Evolutionary conservation across 2,329 filamentous ascomycete species (phyloP).

Genomic region (Ophiosphaerella korrae): DNA sequence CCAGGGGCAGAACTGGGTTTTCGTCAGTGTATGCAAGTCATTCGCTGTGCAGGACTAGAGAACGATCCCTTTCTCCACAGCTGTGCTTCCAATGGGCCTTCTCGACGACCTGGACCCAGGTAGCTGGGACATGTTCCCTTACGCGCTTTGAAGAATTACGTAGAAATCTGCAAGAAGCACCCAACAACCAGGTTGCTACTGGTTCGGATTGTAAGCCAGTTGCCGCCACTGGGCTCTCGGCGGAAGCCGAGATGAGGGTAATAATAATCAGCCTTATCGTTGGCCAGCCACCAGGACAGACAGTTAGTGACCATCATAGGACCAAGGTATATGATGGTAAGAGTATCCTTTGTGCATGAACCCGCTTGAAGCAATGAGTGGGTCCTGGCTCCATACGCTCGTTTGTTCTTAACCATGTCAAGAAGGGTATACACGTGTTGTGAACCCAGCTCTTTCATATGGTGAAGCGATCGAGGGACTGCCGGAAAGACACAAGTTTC

Average conservation of each 20-base stretch:
- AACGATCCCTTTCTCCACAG: slow-evolving; percentile 32
- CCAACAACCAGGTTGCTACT: slow-evolving; percentile 37
- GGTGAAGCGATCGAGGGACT: background rate
- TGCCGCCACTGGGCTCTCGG: slow-evolving; percentile 27
- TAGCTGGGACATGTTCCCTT: slow-evolving; percentile 36
- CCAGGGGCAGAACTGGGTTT: slow-evolving; percentile 2
- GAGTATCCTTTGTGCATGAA: background rate
- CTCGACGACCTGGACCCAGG: slow-evolving; percentile 31
- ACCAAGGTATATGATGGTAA: background rate
- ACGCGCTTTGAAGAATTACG: slow-evolving; percentile 27
- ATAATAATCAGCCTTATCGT: slow-evolving; percentile 13
- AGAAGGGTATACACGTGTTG: background rate
- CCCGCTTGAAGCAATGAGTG: background rate
- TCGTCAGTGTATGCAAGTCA: slow-evolving; percentile 36
- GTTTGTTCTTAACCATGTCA: background rate
- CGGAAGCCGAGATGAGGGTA: slow-evolving; percentile 28
- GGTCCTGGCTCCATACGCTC: no score
- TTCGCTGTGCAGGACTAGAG: slow-evolving; percentile 33
- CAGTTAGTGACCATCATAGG: background rate
- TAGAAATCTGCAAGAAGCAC: slow-evolving; percentile 28
- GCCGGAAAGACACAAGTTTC: slow-evolving; percentile 3
- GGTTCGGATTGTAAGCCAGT: slow-evolving; percentile 28
- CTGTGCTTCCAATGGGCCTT: slow-evolving; percentile 32
- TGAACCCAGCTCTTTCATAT: background rate
- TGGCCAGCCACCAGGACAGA: background rate